These are phyloP conservation scores for Ganoderma multipileum DNA, from an alignment of 1,284 basidiomycete genomes.

Conservation along the genomic window DNA sequence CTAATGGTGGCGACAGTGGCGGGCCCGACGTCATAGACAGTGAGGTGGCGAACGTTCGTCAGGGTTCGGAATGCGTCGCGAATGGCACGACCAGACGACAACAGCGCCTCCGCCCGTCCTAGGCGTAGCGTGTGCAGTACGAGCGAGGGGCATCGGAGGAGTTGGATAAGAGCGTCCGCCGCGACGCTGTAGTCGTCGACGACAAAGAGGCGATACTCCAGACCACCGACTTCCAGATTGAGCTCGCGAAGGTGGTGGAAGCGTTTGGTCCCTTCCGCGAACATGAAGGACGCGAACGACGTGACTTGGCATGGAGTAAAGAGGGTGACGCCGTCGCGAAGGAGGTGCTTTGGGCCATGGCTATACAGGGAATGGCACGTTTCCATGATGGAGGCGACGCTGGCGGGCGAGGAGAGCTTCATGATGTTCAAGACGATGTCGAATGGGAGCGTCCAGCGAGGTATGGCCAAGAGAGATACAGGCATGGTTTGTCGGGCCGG, in stretches of 20 bases:
- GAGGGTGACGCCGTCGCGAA: slow-evolving; percentile 9
- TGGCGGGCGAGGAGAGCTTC: neutral
- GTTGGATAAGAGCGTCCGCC: neutral
- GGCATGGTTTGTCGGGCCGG: neutral
- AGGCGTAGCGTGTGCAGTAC: neutral
- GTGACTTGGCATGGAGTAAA: neutral
- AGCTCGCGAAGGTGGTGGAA: slow-evolving; percentile 2
- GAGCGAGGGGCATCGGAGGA: neutral
- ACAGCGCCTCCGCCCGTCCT: neutral
- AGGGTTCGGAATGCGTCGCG: neutral
- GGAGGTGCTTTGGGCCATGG: slow-evolving; percentile 8
- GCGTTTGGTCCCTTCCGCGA: neutral
- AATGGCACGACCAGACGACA: neutral
- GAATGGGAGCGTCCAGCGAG: slow-evolving; percentile 7
- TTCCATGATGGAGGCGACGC: slow-evolving; percentile 4
- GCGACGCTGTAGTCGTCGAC: neutral
- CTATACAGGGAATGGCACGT: slow-evolving; percentile 8
- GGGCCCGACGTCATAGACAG: neutral
- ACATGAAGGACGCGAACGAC: slow-evolving; percentile 8
- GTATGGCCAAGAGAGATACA: neutral
- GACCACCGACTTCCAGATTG: neutral
- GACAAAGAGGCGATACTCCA: neutral
- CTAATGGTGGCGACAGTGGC: neutral
- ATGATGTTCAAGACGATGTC: slow-evolving; percentile 6
- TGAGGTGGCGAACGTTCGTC: neutral